Percentiles rank a stretch among this genome's conserved stretches.
Evolutionary conservation across 306 rosid species (phyloP).

Genomic region (Vigna nakashimae): DNA sequence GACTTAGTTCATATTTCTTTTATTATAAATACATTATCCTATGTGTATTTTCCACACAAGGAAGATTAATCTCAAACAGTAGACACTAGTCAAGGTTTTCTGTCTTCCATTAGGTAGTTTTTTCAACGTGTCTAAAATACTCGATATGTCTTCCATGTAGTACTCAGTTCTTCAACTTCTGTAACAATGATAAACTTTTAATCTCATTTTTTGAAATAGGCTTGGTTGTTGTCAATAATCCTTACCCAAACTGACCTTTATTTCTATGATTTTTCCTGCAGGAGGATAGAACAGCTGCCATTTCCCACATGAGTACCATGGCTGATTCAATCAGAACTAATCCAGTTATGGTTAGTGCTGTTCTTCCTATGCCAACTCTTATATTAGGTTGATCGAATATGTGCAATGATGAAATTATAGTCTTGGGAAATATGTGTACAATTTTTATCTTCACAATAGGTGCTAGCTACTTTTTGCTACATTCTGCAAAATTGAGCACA

Average conservation of each 20-base stretch:
- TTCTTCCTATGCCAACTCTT: conserved; percentile 34
- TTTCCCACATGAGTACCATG: conserved; percentile 62
- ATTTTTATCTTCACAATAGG: conserved; percentile 3
- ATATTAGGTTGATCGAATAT: conserved; percentile 22
- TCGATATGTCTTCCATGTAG: conserved; percentile 3
- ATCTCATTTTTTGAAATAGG: conserved; percentile 17
- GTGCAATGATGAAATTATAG: conserved; percentile 7
- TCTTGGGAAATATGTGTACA: conserved; percentile 21
- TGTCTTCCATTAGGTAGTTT: neutral
- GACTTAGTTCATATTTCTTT: too few species aligned
- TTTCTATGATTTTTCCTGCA: conserved; percentile 47
- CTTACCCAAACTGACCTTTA: conserved; percentile 19
- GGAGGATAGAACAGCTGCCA: conserved; percentile 75
- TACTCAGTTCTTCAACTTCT: conserved; percentile 26
- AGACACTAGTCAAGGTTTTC: conserved; percentile 43
- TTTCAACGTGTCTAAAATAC: conserved; percentile 29
- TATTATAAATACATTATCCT: too few species aligned
- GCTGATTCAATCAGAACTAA: conserved; percentile 63
- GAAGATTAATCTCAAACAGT: too few species aligned
- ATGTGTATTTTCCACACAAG: too few species aligned
- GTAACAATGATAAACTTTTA: conserved; percentile 18
- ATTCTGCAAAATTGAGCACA: conserved; percentile 34
- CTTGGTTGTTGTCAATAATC: conserved; percentile 28
- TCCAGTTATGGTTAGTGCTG: conserved; percentile 74
- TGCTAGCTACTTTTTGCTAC: conserved; percentile 24